These are phyloP conservation scores for Salinomyces thailandicus DNA, from an alignment of 2,329 filamentous ascomycete species.

Conservation along the genomic window DNA sequence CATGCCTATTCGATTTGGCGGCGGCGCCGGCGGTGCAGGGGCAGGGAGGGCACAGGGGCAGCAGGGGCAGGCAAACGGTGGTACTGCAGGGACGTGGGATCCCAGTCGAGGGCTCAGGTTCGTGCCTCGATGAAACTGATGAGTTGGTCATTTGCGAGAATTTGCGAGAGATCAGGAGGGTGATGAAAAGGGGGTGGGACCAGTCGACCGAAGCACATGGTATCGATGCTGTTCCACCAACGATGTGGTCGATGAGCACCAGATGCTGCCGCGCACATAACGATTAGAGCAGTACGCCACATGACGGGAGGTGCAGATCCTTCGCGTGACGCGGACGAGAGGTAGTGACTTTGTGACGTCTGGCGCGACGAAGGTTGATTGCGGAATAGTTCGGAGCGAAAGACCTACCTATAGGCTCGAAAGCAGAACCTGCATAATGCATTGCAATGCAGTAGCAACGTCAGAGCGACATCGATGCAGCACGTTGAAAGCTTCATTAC, in stretches of 20 bases:
- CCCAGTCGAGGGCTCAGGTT: constrained; percentile 20
- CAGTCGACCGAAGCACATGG: not conserved
- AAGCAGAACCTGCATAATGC: too few relatives aligned
- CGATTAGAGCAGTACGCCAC: too few relatives aligned
- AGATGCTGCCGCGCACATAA: too few relatives aligned
- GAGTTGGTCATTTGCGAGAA: not conserved
- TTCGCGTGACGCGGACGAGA: too few relatives aligned
- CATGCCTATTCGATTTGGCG: constrained; percentile 26
- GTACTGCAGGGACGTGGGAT: constrained; percentile 18
- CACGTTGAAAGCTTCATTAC: too few relatives aligned
- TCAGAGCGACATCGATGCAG: too few relatives aligned
- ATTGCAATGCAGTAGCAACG: too few relatives aligned
- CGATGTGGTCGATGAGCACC: not conserved
- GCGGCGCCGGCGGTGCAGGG: constrained; percentile 2
- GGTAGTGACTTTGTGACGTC: too few relatives aligned
- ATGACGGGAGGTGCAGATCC: too few relatives aligned
- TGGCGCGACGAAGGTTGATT: too few relatives aligned
- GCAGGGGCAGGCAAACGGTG: not conserved
- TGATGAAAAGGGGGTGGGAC: not conserved
- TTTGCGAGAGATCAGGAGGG: not conserved
- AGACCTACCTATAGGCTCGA: too few relatives aligned
- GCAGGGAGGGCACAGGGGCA: not conserved
- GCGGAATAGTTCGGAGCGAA: too few relatives aligned
- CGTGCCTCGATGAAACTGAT: constrained; percentile 1
- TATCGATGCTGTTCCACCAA: not conserved